Conservation (phyloP, 129 eudicot species). For the Glebionis coronaria region DNA sequence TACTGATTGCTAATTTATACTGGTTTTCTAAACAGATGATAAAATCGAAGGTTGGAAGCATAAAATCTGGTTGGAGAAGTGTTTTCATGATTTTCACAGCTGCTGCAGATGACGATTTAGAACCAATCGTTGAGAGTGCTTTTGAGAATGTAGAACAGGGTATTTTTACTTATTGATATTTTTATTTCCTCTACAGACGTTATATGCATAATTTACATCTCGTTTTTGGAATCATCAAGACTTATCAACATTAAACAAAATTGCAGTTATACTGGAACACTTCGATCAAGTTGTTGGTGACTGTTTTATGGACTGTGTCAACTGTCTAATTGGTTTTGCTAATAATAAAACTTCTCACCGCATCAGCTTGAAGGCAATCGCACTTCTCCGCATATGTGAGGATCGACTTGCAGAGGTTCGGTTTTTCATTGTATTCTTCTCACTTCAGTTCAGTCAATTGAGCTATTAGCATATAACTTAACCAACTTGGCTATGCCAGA, state of each 20-base stretch:
- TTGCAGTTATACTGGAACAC: slow-evolving; percentile 94
- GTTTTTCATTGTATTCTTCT: neutral
- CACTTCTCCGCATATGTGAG: slow-evolving; percentile 97
- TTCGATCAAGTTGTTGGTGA: slow-evolving; percentile 98
- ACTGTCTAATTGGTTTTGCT: slow-evolving; percentile 96
- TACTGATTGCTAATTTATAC: slow-evolving; percentile 11
- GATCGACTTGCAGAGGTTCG: slow-evolving; percentile 99
- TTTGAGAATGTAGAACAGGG: slow-evolving; percentile 99
- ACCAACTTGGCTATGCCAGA: neutral
- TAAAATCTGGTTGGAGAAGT: slow-evolving; percentile 98
- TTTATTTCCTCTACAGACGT: neutral
- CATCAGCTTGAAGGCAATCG: slow-evolving; percentile 97
- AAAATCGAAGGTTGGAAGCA: slow-evolving; percentile 93
- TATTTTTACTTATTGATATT: slow-evolving; percentile 21
- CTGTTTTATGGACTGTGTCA: slow-evolving; percentile 97
- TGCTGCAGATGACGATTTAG: slow-evolving; percentile 91
- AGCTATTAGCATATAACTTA: neutral
- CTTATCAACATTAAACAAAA: slow-evolving; percentile 25
- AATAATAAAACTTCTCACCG: slow-evolving; percentile 89
- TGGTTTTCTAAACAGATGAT: slow-evolving; percentile 58
- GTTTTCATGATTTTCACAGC: slow-evolving; percentile 96
- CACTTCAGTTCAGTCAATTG: neutral
- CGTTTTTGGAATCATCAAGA: slow-evolving; percentile 7
- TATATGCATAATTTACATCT: neutral
- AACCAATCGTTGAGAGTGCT: slow-evolving; percentile 95